Evolutionary conservation across 805 yeast species (phyloP), one percentile per base, ranked within the genome.

Genomic region (Jamesozyma spencerorum): DNA sequence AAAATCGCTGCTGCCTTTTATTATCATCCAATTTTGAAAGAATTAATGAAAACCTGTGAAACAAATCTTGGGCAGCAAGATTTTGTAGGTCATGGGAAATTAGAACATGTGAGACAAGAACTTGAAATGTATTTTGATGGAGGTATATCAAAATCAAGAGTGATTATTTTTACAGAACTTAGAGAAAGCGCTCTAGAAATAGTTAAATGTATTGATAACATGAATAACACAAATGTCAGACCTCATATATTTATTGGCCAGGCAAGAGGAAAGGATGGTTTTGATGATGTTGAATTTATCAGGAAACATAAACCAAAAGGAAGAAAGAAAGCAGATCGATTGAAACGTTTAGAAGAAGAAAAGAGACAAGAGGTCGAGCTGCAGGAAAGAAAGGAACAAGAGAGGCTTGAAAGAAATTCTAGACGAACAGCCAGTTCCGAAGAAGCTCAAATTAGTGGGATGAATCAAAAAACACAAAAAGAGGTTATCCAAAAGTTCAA

Each of bases 221-320:
- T 57, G 41, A 55, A 53, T 31, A 62, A 60, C 41, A 50, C 45
- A 22, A 64, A 46, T 31, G 62, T 75, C 18, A 72, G 73, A 37
- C 85, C 97, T 0, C 95, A 85, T 57, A 76, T 90, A 18, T 92
- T 92, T 56, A 85, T 92, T 47, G 99, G 99, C 0, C 99, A 92
- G 57, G 73, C 95, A 0, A 75, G 73, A 45, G 88, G 79, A 40
- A 79, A 77, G 52, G 85, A 79, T 36, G 76, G 71, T 27, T 79
- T 80, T 55, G 83, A 80, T 54, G 79, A 79, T 44, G 73, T 62
- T 2, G 66, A 65, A 5, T 77, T 65, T 47, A 53, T 63, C 11
- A 54, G 65, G 30, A 73, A 72, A 44, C 59, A 68, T 34, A 62
- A 64, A 29, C 68, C 69, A 13, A 71, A 68, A 46, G 70, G 72